Percentiles rank a stretch among this genome's conserved stretches.
These are phyloP conservation scores for Cutaneotrichosporon curvatum DNA, from an alignment of 1,284 basidiomycete species.

Conservation along the genomic window DNA sequence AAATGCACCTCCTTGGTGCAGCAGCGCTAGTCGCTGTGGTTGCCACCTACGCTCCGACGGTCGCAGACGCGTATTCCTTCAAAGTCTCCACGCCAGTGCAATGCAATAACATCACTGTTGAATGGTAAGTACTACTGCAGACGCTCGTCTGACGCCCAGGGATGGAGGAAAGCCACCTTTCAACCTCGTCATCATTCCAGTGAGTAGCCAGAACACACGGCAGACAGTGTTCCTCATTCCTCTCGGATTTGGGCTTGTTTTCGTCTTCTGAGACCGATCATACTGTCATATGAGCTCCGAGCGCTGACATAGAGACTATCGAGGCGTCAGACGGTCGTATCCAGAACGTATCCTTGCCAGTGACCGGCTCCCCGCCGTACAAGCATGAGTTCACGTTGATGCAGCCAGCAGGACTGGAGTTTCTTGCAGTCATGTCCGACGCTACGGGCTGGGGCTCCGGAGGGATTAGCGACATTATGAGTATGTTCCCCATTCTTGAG, in stretches of 20 bases:
- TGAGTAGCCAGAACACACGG: constrained; percentile 17
- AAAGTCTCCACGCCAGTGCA: constrained; percentile 34
- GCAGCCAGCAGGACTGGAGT: constrained; percentile 30
- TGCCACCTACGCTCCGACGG: too few species aligned
- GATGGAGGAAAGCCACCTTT: constrained; percentile 34
- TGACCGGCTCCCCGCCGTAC: constrained; percentile 13
- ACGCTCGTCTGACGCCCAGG: constrained; percentile 20
- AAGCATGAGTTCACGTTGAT: constrained; percentile 25
- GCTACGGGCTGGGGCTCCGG: constrained; percentile 33
- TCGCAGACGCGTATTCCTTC: constrained; percentile 14
- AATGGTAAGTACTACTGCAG: constrained; percentile 24
- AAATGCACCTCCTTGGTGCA: neutral
- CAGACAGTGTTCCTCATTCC: too few species aligned
- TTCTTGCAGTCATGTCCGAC: constrained; percentile 37
- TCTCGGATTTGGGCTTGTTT: too few species aligned
- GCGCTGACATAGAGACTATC: constrained; percentile 21
- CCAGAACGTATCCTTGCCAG: constrained; percentile 35
- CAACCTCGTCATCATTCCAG: constrained; percentile 31
- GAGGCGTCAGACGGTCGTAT: constrained; percentile 22
- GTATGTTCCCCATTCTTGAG: constrained; percentile 17
- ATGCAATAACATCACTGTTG: constrained; percentile 34
- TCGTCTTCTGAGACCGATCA: too few species aligned
- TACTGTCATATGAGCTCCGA: too few species aligned
- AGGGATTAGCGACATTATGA: constrained; percentile 32
- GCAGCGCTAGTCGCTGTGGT: neutral